phyloP scores from a whole-genome alignment of 176 grass and related monocot species.

The Calamus simplicifolius region DNA sequence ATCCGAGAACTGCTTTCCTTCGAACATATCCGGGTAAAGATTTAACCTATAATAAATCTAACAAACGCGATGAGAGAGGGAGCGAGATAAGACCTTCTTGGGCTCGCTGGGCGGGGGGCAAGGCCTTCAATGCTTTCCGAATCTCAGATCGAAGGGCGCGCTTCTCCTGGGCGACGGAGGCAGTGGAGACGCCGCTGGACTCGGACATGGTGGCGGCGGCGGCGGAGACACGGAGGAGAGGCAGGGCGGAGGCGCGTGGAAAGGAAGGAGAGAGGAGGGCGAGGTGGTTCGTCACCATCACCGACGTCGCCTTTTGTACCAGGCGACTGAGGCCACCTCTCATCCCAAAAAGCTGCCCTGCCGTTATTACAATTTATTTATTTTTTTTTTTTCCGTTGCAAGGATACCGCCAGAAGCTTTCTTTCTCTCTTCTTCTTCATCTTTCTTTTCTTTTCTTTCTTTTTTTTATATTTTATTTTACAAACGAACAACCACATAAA shows the following conservation, averaged over 20 bases:
- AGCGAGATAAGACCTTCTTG: constrained; percentile 45
- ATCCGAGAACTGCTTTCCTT: no score
- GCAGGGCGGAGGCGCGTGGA: not conserved
- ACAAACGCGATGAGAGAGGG: not conserved
- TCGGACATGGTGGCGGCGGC: constrained; percentile 23
- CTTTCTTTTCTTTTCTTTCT: no score
- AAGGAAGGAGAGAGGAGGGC: not conserved
- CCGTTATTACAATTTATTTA: no score
- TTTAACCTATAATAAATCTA: not conserved
- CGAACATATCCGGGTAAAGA: not conserved
- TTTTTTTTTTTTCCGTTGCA: no score
- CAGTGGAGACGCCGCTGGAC: constrained; percentile 10
- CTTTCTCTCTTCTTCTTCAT: no score
- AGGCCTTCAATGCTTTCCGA: constrained; percentile 57
- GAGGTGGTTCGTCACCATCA: constrained; percentile 4
- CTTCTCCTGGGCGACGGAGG: constrained; percentile 43
- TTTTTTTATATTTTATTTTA: no score
- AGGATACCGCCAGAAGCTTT: no score
- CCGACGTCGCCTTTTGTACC: not conserved
- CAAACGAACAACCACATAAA: no score
- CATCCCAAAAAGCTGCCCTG: not conserved
- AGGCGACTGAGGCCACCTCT: not conserved
- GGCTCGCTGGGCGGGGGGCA: constrained; percentile 52
- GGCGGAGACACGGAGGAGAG: constrained; percentile 8
- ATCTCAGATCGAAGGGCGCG: constrained; percentile 58